Conservation (phyloP, 495 filamentous ascomycete species). For the Penicillium pancosmium region DNA sequence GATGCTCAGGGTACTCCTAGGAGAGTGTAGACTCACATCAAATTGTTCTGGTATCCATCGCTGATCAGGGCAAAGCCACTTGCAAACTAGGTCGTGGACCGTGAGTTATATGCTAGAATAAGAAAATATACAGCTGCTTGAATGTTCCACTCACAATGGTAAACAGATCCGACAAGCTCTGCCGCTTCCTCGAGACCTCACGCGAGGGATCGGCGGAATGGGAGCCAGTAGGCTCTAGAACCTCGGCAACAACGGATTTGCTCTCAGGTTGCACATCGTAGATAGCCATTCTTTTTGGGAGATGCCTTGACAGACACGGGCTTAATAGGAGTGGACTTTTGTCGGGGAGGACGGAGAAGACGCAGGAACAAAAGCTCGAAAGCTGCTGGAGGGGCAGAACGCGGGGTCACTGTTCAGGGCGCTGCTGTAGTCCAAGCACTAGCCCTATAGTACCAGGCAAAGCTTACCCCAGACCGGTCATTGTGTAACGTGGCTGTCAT, state of each 20-base stretch:
- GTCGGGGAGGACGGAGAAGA: not conserved
- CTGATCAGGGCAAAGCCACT: slow-evolving; percentile 54
- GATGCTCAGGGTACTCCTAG: not conserved
- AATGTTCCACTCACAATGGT: slow-evolving; percentile 39
- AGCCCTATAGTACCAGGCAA: not conserved
- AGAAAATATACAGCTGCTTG: not conserved
- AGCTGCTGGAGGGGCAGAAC: not conserved
- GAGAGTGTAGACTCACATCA: slow-evolving; percentile 37
- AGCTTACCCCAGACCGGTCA: not conserved
- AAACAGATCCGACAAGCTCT: slow-evolving; percentile 49
- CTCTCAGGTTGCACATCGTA: not conserved
- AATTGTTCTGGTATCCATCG: slow-evolving; percentile 57
- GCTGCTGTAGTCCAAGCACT: not conserved
- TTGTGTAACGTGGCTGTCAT: slow-evolving; percentile 4
- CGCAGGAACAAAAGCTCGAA: not conserved
- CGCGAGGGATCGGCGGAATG: slow-evolving; percentile 21
- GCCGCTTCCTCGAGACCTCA: slow-evolving; percentile 35
- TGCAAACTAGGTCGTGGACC: slow-evolving; percentile 32
- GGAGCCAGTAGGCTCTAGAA: not conserved
- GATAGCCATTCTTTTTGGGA: not conserved
- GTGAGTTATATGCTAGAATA: not conserved
- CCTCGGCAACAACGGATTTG: slow-evolving; percentile 5
- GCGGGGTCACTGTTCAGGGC: not conserved
- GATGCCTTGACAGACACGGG: not conserved
- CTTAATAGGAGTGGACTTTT: not conserved